Base-by-base conservation (phyloP, 2,329 filamentous ascomycete species). In the Colletotrichum brevisporum region DNA sequence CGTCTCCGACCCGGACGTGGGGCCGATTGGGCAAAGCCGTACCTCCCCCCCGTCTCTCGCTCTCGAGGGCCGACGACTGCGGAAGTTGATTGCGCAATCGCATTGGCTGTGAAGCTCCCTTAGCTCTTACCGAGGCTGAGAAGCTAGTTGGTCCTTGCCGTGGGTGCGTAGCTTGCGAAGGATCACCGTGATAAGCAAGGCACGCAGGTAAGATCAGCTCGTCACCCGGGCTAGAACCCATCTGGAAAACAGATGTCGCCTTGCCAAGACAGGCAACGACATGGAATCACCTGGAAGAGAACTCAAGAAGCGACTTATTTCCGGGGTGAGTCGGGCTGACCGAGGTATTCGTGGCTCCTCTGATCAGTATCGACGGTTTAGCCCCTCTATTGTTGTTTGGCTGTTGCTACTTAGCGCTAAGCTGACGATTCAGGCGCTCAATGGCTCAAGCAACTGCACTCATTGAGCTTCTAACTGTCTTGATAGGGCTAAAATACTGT, bases 1-100 rank as follows among this genome's bases (percentile, higher is more conserved):
- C 55, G 15, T 69, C 51, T 31, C 62, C 66, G 66, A 53, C 27
- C 43, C 55, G 55, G n/a, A n/a, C 39, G 66, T 41, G 66, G 66
- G 62, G 56, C 62, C 55, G 62, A 56, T 51, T 45, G 62, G 62
- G 66, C 55, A 51, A 36, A 12, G 15, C 27, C 27, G 9, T 9
- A 31, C 10, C 21, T 24, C 27, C 10, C 27, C 10, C 27, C 6
- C 6, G 27, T 31, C 27, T 31, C 5, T 9, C 10, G 27, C 27
- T 31, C 27, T 31, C 27, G 27, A 31, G 9, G 8, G 27, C 8
- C 27, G 27, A 31, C 27, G 27, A 31, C 27, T 31, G 27, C 27
- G 27, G 27, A 8, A 9, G 21, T 24, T 9, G 27, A 31, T 31
- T 31, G 27, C 27, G 27, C 27, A 31, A 31, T 31, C 27, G 27